These are phyloP conservation scores for Asparagopsis taxiformis DNA, from an alignment of 31 red algal genomes.

Conservation along the genomic window DNA sequence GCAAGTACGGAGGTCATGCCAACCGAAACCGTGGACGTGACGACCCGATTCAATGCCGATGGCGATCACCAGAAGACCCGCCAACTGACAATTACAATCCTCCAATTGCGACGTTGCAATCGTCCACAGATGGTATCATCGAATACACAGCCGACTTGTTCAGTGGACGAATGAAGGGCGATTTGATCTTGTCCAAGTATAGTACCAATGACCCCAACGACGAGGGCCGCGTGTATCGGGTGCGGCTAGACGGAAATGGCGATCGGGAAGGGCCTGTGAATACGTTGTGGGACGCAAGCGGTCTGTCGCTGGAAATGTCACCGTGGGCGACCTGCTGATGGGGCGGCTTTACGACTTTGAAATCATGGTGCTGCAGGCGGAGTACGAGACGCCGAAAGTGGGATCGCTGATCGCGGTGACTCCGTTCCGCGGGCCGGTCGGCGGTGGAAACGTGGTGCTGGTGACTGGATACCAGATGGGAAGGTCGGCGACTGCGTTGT, in stretches of 20 bases:
- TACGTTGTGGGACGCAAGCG: constrained; percentile 13
- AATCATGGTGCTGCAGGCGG: constrained; percentile 31
- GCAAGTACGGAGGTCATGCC: constrained; percentile 39
- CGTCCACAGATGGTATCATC: too few species aligned
- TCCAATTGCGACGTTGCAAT: constrained; percentile 41
- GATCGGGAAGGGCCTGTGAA: constrained; percentile 4
- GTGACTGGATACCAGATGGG: constrained; percentile 50
- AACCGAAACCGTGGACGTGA: constrained; percentile 38
- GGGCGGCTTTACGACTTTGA: constrained; percentile 32
- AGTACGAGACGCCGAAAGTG: background rate
- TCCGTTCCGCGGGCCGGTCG: constrained; percentile 35
- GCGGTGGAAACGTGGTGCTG: constrained; percentile 47
- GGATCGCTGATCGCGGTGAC: constrained; percentile 16
- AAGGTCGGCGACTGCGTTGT: constrained; percentile 26
- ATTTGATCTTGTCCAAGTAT: constrained; percentile 49
- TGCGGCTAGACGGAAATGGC: constrained; percentile 34
- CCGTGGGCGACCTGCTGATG: constrained; percentile 39
- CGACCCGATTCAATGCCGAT: constrained; percentile 49
- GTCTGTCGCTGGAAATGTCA: constrained; percentile 28
- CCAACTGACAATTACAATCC: constrained; percentile 26
- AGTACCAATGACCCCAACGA: constrained; percentile 16
- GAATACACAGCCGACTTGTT: constrained; percentile 63
- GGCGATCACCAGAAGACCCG: constrained; percentile 16
- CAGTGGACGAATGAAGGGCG: constrained; percentile 27
- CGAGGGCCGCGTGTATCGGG: constrained; percentile 35